Evolutionary conservation across 163 green algal species (phyloP), one percentile per base, ranked within the genome.

Genomic region (Prototheca wickerhamii): DNA sequence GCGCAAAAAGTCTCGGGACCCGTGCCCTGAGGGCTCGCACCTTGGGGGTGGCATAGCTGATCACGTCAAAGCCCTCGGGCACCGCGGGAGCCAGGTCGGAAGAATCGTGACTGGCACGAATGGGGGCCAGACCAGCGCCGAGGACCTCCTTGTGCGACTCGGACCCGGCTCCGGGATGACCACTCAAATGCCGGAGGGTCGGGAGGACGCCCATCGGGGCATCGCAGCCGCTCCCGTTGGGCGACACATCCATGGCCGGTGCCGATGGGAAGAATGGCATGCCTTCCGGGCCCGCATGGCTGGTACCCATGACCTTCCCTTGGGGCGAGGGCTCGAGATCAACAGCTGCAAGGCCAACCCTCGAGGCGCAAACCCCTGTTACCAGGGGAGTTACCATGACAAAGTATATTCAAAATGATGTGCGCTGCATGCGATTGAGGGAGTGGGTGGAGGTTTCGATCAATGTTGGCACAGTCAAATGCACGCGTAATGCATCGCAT

Each of bases 31-130:
- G 40, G 40, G 46, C n/a, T 28, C 46, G 18, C 23, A 35, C 51
- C 51, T 58, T 58, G 51, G 51, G 51, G 6, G 51, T 58, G 51
- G 51, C 51, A 25, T 58, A 58, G 51, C 51, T 58, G 51, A 58
- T 21, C 8, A 58, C 51, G 26, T 58, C 51, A 18, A 18, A 35
- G 51, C 51, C 51, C 51, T 58, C 51, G n/a, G 51, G 51, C 12
- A 58, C 51, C 6, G 10, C 51, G 5, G 51, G 51, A 33, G 51
- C 51, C 25, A 58, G 46, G 20, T 28, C 46, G 5, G 18, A 8
- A 18, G 46, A 54, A 6, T 54, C 46, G 18, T 54, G 46, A 25
- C 18, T 28, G 46, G 46, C 46, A 25, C 46, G 46, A 54, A 54
- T 54, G 46, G 46, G 46, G 18, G 46, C 46, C 46, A 54, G 46